Evolutionary conservation across 31 red algal genomes (phyloP).

Genomic region (Asparagopsis taxiformis): DNA sequence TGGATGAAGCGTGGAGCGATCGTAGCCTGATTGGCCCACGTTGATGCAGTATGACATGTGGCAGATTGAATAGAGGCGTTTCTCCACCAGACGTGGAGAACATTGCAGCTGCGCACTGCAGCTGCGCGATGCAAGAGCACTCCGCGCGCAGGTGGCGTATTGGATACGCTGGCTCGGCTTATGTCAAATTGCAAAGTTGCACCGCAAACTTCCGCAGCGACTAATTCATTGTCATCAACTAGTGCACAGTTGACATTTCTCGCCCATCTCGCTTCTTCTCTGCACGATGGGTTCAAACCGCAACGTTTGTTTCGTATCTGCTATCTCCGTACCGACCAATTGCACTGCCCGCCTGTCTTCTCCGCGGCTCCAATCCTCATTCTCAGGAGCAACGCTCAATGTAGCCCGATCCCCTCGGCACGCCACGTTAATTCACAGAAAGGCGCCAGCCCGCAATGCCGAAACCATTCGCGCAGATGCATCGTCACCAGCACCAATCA

Average conservation of each 20-base stretch:
- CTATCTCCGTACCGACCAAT: neutral
- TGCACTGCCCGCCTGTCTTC: neutral
- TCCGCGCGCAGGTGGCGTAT: no score
- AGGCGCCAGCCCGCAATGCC: neutral
- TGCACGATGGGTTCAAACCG: slow-evolving; percentile 13
- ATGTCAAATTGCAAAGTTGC: no score
- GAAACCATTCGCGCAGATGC: slow-evolving; percentile 4
- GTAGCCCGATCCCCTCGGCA: neutral
- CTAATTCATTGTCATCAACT: neutral
- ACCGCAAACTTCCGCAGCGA: neutral
- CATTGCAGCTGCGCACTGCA: no score
- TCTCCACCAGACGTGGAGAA: no score
- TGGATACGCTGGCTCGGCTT: no score
- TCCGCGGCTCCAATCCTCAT: neutral
- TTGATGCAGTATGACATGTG: no score
- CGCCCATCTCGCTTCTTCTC: neutral
- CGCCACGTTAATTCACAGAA: neutral
- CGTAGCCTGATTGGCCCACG: no score
- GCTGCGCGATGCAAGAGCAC: no score
- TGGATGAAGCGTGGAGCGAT: no score
- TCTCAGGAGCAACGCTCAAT: neutral
- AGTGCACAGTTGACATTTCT: slow-evolving; percentile 2
- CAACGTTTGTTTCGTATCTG: slow-evolving; percentile 10
- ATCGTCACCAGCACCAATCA: slow-evolving; percentile 3
- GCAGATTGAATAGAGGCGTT: no score